Conservation (phyloP, 2,329 filamentous ascomycete genomes). For the Chaetomiaceae sp. region DNA sequence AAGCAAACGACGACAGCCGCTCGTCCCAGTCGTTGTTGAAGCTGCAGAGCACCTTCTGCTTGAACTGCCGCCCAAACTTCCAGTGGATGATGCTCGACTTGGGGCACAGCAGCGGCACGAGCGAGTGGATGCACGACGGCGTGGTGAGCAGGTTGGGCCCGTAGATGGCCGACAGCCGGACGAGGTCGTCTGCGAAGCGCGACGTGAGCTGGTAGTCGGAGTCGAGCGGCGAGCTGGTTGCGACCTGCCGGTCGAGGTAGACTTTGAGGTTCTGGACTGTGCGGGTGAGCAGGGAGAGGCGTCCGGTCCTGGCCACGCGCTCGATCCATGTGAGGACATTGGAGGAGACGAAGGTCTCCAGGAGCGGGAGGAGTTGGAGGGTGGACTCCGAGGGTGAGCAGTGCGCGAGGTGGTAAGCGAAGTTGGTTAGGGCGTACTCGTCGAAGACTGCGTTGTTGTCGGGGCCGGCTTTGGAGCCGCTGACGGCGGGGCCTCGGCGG, state of each 20-base stretch:
- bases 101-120: slow-evolving; percentile 21
- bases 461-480: not conserved
- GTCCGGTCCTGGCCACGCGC: slow-evolving; percentile 20
- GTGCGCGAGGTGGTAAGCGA: slow-evolving; percentile 35
- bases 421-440: slow-evolving; percentile 32
- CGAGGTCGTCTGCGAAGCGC: slow-evolving; percentile 16
- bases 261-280: slow-evolving; percentile 15
- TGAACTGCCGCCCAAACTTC: slow-evolving; percentile 17
- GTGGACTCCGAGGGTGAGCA: slow-evolving; percentile 20
- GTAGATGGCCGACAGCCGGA: slow-evolving; percentile 16
- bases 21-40: slow-evolving; percentile 22
- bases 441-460: slow-evolving; percentile 20
- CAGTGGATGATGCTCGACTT: slow-evolving; percentile 14
- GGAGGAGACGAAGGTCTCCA: slow-evolving; percentile 31
- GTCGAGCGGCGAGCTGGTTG: slow-evolving; percentile 16
- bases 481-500: slow-evolving; percentile 14
- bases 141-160: slow-evolving; percentile 16
- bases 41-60: slow-evolving; percentile 15
- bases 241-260: slow-evolving; percentile 17
- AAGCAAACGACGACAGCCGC: slow-evolving; percentile 16
- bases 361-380: slow-evolving; percentile 23
- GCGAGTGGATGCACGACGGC: slow-evolving; percentile 18
- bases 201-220: slow-evolving; percentile 14
- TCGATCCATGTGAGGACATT: slow-evolving; percentile 39
- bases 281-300: slow-evolving; percentile 13